Evolutionary conservation across 306 rosid species (phyloP), one percentile per base, ranked within the genome.

Genomic region (Prunus mongolica): DNA sequence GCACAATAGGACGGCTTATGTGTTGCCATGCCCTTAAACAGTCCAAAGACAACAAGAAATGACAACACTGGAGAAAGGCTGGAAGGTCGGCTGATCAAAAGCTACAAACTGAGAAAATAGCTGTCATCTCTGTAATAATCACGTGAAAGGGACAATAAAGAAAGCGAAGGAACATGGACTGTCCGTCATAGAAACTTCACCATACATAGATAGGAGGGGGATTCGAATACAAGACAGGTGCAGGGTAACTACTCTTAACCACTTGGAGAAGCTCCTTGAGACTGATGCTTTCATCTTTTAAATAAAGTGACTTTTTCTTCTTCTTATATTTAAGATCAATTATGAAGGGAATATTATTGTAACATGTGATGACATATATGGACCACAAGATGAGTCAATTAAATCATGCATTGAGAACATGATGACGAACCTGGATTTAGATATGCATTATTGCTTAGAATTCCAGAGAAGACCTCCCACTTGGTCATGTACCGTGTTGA

Each of bases 91-190:
- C 12, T 8, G 27, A 58, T 44, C 27, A 20, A 22, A 57, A 72
- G 76, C 65, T 71, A 20, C 76, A 69, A 55, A 69, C 14, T 58
- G 6, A 58, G 67, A 58, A 44, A n/a, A 44, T 32, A 72, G 56
- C 30, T 71, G 75, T 57, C 67, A 64, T 6, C 47, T 3, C 2
- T 12, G 13, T 9, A 8, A 20, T 22, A 25, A 19, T 44, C 76
- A 72, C 67, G 41, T 20, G 76, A 41, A 52, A 15, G 44, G 55
- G 67, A 41, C 45, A 57, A 57, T 12, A 44, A 9, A 41, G 3
- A 63, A 57, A 55, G 27, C 67, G 19, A 32, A 27, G 44, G 69
- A 4, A 18, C 15, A 3, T 18, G 69, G 69, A 30, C 69, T 9
- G 69, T 34, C 67, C 18, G 15, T 16, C 63, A 9, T 11, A 3